These are phyloP conservation scores for Thielaviopsis populi DNA, from an alignment of 2,329 filamentous ascomycete genomes.

Conservation along the genomic window DNA sequence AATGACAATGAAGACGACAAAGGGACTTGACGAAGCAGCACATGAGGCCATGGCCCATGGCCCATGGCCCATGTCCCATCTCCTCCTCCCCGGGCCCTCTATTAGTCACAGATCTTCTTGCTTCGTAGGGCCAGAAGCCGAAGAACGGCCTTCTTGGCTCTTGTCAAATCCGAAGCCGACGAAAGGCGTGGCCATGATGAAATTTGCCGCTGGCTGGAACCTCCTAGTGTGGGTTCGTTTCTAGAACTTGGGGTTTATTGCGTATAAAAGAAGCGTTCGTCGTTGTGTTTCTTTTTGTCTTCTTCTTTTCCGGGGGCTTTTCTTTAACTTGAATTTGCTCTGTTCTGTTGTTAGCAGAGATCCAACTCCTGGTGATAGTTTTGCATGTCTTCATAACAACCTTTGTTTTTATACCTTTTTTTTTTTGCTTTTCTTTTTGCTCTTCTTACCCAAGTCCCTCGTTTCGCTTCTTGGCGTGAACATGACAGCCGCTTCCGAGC, in stretches of 20 bases:
- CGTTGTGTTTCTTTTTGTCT: not conserved
- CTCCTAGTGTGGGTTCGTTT: not conserved
- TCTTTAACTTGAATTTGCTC: not conserved
- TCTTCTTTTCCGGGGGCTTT: not conserved
- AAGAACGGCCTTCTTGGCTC: not conserved
- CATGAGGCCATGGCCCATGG: no score
- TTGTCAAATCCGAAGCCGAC: not conserved
- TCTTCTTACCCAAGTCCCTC: not conserved
- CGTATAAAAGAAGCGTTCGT: not conserved
- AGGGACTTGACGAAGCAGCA: no score
- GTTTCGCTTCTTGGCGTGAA: not conserved
- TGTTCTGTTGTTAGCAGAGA: no score
- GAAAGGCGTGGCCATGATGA: not conserved
- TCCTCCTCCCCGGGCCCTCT: not conserved
- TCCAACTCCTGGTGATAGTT: not conserved
- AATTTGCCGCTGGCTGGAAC: not conserved
- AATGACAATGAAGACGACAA: no score
- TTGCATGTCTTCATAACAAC: not conserved
- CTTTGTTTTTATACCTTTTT: not conserved
- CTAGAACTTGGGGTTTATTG: not conserved
- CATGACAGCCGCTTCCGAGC: not conserved
- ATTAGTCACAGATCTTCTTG: not conserved
- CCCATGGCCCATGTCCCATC: no score
- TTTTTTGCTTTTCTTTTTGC: not conserved
- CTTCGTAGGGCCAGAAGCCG: no score